Evolutionary conservation across 345 rosid genomes (phyloP).

Genomic region (Acer campestre): DNA sequence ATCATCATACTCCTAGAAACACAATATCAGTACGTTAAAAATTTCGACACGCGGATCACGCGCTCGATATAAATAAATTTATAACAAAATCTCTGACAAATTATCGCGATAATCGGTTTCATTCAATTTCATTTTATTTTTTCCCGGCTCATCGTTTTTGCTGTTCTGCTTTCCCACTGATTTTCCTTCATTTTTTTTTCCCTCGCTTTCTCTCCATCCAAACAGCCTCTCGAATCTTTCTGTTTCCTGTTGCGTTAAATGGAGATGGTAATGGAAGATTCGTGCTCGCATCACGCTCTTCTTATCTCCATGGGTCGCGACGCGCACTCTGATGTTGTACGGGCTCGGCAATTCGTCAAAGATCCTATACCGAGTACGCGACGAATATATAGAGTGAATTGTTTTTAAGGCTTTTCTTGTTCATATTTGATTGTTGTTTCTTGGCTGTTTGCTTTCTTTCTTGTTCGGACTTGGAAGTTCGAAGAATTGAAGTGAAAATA

Average conservation of each 20-base stretch:
- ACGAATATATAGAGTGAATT: conserved; percentile 53
- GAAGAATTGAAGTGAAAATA: conserved; percentile 23
- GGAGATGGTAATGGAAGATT: conserved; percentile 62
- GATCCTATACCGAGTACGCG: conserved; percentile 46
- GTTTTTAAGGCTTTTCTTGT: conserved; percentile 26
- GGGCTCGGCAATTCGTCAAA: conserved; percentile 44
- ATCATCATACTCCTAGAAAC: neutral
- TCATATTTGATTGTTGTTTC: neutral
- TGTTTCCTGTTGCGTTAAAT: conserved; percentile 28
- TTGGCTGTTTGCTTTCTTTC: conserved; percentile 14
- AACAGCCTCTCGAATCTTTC: conserved; percentile 7
- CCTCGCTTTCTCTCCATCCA: conserved; percentile 22
- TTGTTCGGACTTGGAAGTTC: conserved; percentile 25
- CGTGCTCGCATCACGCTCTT: conserved; percentile 38
- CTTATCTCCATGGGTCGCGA: conserved; percentile 46
- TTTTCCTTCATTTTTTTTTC: conserved; percentile 15
- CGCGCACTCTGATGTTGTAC: conserved; percentile 46
- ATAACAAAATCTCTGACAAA: neutral
- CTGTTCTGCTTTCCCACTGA: neutral
- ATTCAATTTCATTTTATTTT: neutral
- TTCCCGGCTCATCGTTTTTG: neutral
- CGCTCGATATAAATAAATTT: neutral
- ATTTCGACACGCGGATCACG: neutral
- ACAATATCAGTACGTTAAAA: neutral
- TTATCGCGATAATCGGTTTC: conserved; percentile 24